Base-by-base conservation (phyloP, 116 monocot species). In the Phalaenopsis hybrid region DNA sequence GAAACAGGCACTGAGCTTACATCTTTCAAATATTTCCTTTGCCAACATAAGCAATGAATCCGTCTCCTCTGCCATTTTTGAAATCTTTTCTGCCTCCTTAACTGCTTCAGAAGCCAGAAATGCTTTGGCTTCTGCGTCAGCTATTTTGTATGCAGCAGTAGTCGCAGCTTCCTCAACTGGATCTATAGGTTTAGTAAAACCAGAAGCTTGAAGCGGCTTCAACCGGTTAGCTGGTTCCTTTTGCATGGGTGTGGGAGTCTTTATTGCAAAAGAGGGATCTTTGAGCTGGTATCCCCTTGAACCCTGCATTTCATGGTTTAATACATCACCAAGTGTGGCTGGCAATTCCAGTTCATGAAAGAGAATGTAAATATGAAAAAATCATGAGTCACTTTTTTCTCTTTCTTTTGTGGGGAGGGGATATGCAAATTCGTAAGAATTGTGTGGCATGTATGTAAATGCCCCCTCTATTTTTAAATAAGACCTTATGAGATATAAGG, bases 71-170 rank as follows among this genome's bases (percentile, higher is more conserved):
- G 88, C 85, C 90, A 96, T 85, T 74, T 61, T 90, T 1, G 85
- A 55, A 45, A 93, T 84, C 74, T 82, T 90, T 81, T 96, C 96
- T 15, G 83, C 84, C 75, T 92, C 88, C 82, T 91, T 96, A 20
- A 88, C 85, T 49, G 94, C 92, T 86, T 94, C 89, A 51, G 88
- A 88, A 68, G 96, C 96, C 20, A 94, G 79, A 59, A 82, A 89
- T n/a, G 91, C 80, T 84, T 96, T 96, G 23, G 92, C 89, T 72
- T 94, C 94, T 41, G 96, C 92, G 37, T 96, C 96, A 13, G 94
- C 87, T 51, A 96, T 87, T 81, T 83, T 91, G 83, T 86, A 89
- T 3, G 90, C 94, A 20, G 92, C 92, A 63, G 83, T 77, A 44
- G 50, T 80, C 25, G 88, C 79, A 48, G 79, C 91, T 57, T 87